Base-by-base conservation (phyloP, 768 basidiomycete species). In the Calocybe indica region DNA sequence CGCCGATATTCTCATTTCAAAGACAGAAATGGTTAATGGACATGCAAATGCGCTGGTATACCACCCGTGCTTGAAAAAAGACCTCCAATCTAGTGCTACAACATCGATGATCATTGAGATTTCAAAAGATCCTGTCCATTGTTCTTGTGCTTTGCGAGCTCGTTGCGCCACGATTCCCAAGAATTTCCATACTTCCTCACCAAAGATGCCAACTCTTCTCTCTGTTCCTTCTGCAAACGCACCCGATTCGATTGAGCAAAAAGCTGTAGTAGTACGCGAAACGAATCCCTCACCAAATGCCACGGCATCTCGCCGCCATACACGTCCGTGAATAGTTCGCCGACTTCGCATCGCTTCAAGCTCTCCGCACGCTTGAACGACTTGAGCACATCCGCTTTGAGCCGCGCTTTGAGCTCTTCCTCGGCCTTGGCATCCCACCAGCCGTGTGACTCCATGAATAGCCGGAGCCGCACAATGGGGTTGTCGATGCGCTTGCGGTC, bases 401-500 rank as follows among this genome's bases (percentile, higher is more conserved):
- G 71, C 36, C 74, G 71, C 10, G 75, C 69, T 61, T 87, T 87
- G 47, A 90, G 68, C 34, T 77, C 78, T 22, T 80, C 79, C 58
- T 97, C 93, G 13, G 85, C 82, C 36, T 77, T 68, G 11, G 74
- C 76, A 46, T 80, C 72, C 93, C 93, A 96, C 90, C 92, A 94
- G 6, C 83, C 82, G 43, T 70, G 75, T 12, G 82, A 78, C 60
- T 93, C 88, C 70, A 96, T 76, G 68, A 82, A 96, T 13, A 85
- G 62, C n/a, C 90, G 78, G 67, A 94, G 89, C 30, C 92, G 83
- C 22, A 76, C 74, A 49, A 92, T 80, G 1, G 92, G 92, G 60
- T 94, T 93, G 52, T 95, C 90, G 47, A 96, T 82, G 31, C 88
- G 83, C 68, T 91, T 93, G 58, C 87, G 80, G 55, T 93, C 86